Conservation (phyloP, 2,329 filamentous ascomycete genomes). For the Rutstroemia sydowiana region DNA sequence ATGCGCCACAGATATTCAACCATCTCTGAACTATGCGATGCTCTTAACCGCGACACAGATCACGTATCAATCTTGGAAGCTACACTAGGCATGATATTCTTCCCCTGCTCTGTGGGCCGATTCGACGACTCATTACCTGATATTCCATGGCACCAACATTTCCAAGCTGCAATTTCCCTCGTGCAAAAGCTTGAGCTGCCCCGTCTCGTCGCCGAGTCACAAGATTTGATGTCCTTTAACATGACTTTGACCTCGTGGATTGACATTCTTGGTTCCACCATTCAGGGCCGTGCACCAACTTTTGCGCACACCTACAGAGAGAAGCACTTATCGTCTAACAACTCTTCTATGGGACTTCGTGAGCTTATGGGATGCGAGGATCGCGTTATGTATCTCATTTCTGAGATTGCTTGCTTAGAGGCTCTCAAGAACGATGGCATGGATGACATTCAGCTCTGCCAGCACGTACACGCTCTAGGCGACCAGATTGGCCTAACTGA, state of each 20-base stretch:
- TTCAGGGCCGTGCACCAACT: slow-evolving; percentile 75
- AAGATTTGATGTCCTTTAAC: slow-evolving; percentile 58
- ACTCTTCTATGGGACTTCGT: slow-evolving; percentile 62
- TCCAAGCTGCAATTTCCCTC: slow-evolving; percentile 80
- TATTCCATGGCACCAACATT: slow-evolving; percentile 96
- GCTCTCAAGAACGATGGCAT: slow-evolving; percentile 76
- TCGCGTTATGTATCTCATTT: slow-evolving; percentile 94
- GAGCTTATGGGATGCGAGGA: slow-evolving; percentile 98
- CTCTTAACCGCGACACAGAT: slow-evolving; percentile 70
- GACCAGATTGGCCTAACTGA: slow-evolving; percentile 81
- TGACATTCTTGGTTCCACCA: slow-evolving; percentile 90
- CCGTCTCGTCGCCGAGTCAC: slow-evolving; percentile 53
- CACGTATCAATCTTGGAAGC: slow-evolving; percentile 88
- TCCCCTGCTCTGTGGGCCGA: slow-evolving; percentile 85
- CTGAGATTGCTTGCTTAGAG: slow-evolving; percentile 93
- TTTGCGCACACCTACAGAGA: slow-evolving; percentile 95
- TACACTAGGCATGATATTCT: slow-evolving; percentile 90
- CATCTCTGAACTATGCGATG: slow-evolving; percentile 77
- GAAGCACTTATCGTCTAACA: slow-evolving; percentile 69
- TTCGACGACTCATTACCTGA: slow-evolving; percentile 79
- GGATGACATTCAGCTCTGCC: slow-evolving; percentile 79
- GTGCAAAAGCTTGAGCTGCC: slow-evolving; percentile 80
- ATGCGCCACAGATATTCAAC: slow-evolving; percentile 86
- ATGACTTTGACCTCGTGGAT: slow-evolving; percentile 95
- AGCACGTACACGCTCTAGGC: slow-evolving; percentile 81